Conservation (phyloP, 805 yeast species). For the Yamadazyma kitorensis region DNA sequence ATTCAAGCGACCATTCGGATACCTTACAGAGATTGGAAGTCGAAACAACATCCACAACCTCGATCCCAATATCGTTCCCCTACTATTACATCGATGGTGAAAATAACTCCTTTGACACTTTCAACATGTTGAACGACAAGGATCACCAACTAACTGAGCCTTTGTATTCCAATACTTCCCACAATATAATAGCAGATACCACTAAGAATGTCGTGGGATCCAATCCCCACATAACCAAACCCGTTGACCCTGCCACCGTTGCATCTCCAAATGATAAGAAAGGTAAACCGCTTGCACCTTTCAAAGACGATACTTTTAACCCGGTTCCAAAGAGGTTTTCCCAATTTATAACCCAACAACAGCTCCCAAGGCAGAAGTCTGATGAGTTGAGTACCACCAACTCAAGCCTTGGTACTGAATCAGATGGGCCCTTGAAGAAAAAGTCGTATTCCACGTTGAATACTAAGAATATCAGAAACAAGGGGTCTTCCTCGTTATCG, state of each 20-base stretch:
- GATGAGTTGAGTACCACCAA: slow-evolving; percentile 9
- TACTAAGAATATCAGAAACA: background rate
- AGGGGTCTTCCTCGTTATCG: background rate
- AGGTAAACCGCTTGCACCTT: background rate
- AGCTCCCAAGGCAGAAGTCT: slow-evolving; percentile 15
- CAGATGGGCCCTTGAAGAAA: slow-evolving; percentile 6
- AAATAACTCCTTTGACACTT: slow-evolving; percentile 24
- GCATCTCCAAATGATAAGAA: background rate
- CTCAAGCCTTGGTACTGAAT: slow-evolving; percentile 10
- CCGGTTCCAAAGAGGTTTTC: slow-evolving; percentile 42
- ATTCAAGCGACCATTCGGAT: slow-evolving; percentile 8
- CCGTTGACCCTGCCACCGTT: background rate
- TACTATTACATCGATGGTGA: slow-evolving; percentile 20
- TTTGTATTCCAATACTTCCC: slow-evolving; percentile 26
- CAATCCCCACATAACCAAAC: slow-evolving; percentile 1
- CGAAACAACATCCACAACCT: slow-evolving; percentile 23
- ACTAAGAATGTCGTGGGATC: background rate
- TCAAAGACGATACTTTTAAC: slow-evolving; percentile 17
- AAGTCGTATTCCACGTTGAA: slow-evolving; percentile 5
- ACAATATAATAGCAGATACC: slow-evolving; percentile 7
- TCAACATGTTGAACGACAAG: slow-evolving; percentile 17
- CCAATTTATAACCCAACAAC: slow-evolving; percentile 37
- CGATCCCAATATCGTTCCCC: slow-evolving; percentile 28
- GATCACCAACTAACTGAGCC: slow-evolving; percentile 9
- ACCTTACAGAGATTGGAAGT: slow-evolving; percentile 18